Percentiles rank a stretch among this genome's conserved stretches.
Evolutionary conservation across 2,329 filamentous ascomycete species (phyloP).

Genomic region (Diplodia sapinea): DNA sequence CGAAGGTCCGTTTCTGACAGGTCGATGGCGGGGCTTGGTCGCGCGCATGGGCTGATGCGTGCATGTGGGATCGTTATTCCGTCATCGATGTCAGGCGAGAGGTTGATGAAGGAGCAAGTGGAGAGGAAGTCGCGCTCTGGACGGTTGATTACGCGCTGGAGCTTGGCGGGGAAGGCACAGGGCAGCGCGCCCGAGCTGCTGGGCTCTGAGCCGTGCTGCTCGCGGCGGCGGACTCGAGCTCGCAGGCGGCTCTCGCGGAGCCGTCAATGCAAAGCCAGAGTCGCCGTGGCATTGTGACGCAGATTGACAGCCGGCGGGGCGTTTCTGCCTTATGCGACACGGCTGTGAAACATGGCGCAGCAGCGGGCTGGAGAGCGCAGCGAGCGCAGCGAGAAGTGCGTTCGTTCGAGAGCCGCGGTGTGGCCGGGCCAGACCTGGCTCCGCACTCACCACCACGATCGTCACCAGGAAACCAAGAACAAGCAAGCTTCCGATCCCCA

Average conservation of each 20-base stretch:
- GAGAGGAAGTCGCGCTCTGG: slow-evolving; percentile 22
- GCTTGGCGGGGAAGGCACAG: slow-evolving; percentile 13
- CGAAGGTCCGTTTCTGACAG: slow-evolving; percentile 33
- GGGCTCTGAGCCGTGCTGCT: slow-evolving; percentile 27
- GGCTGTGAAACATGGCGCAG: slow-evolving; percentile 32
- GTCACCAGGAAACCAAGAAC: slow-evolving; percentile 19
- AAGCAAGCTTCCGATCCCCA: slow-evolving; percentile 27
- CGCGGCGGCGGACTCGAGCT: slow-evolving; percentile 9
- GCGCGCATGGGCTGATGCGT: slow-evolving; percentile 33
- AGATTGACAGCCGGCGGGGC: slow-evolving; percentile 32
- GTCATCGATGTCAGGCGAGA: slow-evolving; percentile 33
- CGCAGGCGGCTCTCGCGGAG: neutral
- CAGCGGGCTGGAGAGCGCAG: neutral
- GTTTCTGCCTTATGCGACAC: slow-evolving; percentile 31
- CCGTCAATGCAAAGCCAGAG: slow-evolving; percentile 8
- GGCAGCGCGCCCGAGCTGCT: slow-evolving; percentile 5
- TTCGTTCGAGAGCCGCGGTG: slow-evolving; percentile 7
- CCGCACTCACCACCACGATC: slow-evolving; percentile 25
- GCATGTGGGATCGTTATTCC: slow-evolving; percentile 31
- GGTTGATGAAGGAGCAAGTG: slow-evolving; percentile 31
- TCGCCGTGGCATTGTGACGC: slow-evolving; percentile 21
- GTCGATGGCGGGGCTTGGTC: slow-evolving; percentile 32
- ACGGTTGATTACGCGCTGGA: slow-evolving; percentile 23
- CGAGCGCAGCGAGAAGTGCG: neutral
- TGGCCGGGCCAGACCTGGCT: slow-evolving; percentile 8